Conservation (phyloP, 2,329 filamentous ascomycete genomes). For the Colletotrichum tropicale region DNA sequence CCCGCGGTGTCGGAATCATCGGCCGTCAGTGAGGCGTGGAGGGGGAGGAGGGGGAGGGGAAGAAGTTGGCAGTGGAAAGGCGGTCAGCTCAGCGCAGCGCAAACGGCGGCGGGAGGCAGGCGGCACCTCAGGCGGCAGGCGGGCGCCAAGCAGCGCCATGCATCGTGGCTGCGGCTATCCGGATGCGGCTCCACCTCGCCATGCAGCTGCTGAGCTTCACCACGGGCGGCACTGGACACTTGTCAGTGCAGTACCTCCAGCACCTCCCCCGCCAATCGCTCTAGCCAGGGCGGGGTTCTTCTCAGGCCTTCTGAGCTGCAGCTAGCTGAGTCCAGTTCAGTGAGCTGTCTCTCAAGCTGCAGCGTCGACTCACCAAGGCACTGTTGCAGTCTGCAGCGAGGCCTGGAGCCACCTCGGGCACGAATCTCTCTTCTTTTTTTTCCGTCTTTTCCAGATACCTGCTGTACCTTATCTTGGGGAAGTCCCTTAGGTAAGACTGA, state of each 20-base stretch:
- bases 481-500: neutral
- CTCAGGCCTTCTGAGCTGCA: neutral
- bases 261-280: neutral
- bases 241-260: neutral
- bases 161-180: slow-evolving; percentile 11
- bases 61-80: neutral
- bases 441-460: neutral
- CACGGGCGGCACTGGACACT: neutral
- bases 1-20: neutral
- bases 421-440: neutral
- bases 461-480: neutral
- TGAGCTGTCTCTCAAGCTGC: neutral
- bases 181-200: slow-evolving; percentile 11
- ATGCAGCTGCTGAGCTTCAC: neutral
- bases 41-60: neutral
- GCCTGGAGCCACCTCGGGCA: neutral
- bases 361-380: neutral
- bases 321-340: neutral
- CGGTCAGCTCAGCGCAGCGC: neutral
- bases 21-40: neutral
- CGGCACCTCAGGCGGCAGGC: neutral
- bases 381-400: neutral
- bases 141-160: neutral
- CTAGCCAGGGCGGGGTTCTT: neutral
- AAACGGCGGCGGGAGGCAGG: neutral